Conservation (phyloP, 768 basidiomycete species). For the Asterophora parasitica region DNA sequence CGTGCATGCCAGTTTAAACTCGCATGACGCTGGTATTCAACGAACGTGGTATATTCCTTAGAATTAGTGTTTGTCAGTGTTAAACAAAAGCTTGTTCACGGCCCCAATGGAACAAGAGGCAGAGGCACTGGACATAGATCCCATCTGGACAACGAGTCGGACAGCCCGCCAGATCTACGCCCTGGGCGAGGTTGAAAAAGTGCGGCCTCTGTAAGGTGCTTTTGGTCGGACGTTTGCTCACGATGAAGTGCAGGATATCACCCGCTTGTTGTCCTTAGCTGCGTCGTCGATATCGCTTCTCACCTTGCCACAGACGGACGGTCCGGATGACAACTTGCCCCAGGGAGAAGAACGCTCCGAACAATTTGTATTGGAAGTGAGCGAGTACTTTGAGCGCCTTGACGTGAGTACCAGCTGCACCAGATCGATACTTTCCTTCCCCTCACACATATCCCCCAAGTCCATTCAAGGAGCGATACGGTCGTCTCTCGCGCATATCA, state of each 20-base stretch:
- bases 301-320: conserved; percentile 80
- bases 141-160: conserved; percentile 76
- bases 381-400: conserved; percentile 80
- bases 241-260: conserved; percentile 59
- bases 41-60: too few relatives aligned
- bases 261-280: conserved; percentile 67
- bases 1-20: too few relatives aligned
- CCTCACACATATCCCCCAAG: conserved; percentile 30
- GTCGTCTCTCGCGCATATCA: conserved; percentile 75
- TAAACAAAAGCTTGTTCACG: not conserved
- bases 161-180: conserved; percentile 80
- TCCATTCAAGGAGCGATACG: conserved; percentile 73
- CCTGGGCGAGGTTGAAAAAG: conserved; percentile 78
- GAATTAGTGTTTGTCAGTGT: too few relatives aligned
- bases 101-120: conserved; percentile 28
- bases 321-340: conserved; percentile 59
- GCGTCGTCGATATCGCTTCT: conserved; percentile 76
- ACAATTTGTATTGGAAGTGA: conserved; percentile 79
- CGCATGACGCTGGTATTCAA: too few relatives aligned
- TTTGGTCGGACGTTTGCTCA: not conserved
- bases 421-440: not conserved
- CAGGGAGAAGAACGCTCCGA: conserved; percentile 82
- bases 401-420: conserved; percentile 45
- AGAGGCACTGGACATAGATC: conserved; percentile 53
- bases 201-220: conserved; percentile 19